Evolutionary conservation across 2,329 filamentous ascomycete species (phyloP).

Genomic region (Claviceps digitariae): DNA sequence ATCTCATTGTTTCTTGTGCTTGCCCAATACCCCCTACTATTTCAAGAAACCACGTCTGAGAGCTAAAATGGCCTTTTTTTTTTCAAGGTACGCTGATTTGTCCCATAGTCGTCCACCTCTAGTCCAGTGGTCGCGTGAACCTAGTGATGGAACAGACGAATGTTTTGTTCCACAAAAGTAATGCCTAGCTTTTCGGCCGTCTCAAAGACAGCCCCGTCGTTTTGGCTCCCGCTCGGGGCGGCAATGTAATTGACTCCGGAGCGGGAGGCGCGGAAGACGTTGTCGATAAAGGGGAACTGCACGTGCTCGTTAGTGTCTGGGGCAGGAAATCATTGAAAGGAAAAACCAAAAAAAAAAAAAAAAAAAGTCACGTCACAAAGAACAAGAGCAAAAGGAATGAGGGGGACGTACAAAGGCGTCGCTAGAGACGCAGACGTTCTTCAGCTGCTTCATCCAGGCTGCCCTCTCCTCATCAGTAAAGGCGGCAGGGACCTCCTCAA

Average conservation of each 20-base stretch:
- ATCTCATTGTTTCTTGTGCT: no score
- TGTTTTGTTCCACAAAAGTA: constrained; percentile 89
- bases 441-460: constrained; percentile 72
- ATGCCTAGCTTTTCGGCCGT: constrained; percentile 87
- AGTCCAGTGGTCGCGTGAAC: no score
- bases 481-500: constrained; percentile 71
- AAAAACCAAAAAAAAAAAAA: constrained; percentile 12
- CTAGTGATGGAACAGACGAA: constrained; percentile 90
- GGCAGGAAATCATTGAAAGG: not conserved
- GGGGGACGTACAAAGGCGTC: constrained; percentile 77
- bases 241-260: constrained; percentile 95
- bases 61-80: no score
- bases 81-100: no score
- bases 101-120: no score
- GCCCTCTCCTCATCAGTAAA: constrained; percentile 78
- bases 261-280: constrained; percentile 79
- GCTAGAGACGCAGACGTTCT: constrained; percentile 73
- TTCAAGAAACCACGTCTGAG: no score
- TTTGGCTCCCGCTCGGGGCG: constrained; percentile 80
- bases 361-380: no score
- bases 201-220: constrained; percentile 68
- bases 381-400: no score
- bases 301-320: not conserved
- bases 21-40: no score
- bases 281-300: constrained; percentile 96